These are phyloP conservation scores for Petasospora rhodanensis DNA, from an alignment of 1,139 yeast genomes.

Conservation along the genomic window DNA sequence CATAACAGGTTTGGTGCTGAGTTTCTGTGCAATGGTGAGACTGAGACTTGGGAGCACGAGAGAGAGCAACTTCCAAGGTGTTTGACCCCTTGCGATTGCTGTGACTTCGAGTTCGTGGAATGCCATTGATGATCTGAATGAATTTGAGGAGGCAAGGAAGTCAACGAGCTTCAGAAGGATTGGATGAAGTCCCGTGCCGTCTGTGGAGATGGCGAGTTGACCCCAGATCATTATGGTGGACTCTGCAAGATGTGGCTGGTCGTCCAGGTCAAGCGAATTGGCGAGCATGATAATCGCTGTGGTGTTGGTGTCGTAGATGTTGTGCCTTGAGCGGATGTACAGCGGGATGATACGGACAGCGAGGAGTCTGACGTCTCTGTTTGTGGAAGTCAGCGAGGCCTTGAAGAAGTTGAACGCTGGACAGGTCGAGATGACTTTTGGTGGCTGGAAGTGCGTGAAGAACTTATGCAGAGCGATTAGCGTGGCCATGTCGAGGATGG, in stretches of 20 bases:
- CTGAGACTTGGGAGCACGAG: conserved; percentile 80
- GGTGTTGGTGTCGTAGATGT: conserved; percentile 16
- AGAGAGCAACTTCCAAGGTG: conserved; percentile 56
- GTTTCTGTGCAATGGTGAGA: conserved; percentile 53
- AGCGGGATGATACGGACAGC: conserved; percentile 34
- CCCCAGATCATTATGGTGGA: conserved; percentile 59
- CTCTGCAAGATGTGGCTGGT: conserved; percentile 47
- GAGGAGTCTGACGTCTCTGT: conserved; percentile 50
- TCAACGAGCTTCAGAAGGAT: conserved; percentile 56
- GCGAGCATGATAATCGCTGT: conserved; percentile 13
- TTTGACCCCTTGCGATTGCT: conserved; percentile 32
- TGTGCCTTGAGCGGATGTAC: conserved; percentile 14
- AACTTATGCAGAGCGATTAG: conserved; percentile 43
- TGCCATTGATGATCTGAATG: conserved; percentile 61
- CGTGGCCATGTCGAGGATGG: conserved; percentile 35
- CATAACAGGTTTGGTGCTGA: conserved; percentile 46
- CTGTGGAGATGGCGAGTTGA: conserved; percentile 51
- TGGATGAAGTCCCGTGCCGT: conserved; percentile 61
- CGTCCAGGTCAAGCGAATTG: conserved; percentile 12
- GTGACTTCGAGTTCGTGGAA: conserved; percentile 51
- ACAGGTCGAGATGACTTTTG: conserved; percentile 23
- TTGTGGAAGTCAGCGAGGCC: conserved; percentile 29
- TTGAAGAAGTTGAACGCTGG: conserved; percentile 27
- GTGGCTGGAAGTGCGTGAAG: conserved; percentile 46
- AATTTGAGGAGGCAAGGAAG: conserved; percentile 53